Evolutionary conservation across 2,329 filamentous ascomycete species (phyloP), one percentile per base, ranked within the genome.

Genomic region (Colletotrichum sp.): DNA sequence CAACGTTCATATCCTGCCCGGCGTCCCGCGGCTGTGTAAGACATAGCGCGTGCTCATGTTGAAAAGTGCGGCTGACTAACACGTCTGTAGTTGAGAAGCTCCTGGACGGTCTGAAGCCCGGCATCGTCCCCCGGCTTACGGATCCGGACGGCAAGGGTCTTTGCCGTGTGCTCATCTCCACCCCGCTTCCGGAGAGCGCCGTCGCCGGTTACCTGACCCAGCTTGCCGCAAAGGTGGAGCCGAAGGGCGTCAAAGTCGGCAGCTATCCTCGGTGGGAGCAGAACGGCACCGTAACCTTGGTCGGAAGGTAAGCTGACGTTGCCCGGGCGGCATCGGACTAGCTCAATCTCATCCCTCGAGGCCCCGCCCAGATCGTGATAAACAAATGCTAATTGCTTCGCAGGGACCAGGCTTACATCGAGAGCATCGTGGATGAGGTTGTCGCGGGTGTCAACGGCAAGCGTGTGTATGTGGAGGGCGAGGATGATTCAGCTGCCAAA

Each of bases 221-320:
- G 78, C 87, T 99, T 77, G 95, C 96, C 6, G 90, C 88, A 32
- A 92, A 92, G 83, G 94, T 96, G 26, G 93, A 92, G 83, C 87
- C 92, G 1, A 92, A 91, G 81, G 96, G 95, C 5, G 90, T 99
- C 81, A 99, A 99, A 87, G 95, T 99, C 18, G 97, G 97, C 63
- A 98, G 95, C 85, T 99, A 99, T 85, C 97, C 97, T 44, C 89
- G 95, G 71, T 98, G 96, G 96, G 95, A 94, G 7, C 96, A 95
- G 89, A 92, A 92, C 81, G 99, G 99, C 85, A 97, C 96, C 0
- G 95, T 99, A 64, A 98, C 96, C 13, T 88, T 99, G 69, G 96
- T 98, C 24, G 92, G 92, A 79, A 88, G 86, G 88, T 91, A 81
- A 80, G 85, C 82, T 36, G 60, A 57, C 32, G 5, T 24, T 49